phyloP scores from a whole-genome alignment of 208 protist species.

The Jaenimonas drosophilae region DNA sequence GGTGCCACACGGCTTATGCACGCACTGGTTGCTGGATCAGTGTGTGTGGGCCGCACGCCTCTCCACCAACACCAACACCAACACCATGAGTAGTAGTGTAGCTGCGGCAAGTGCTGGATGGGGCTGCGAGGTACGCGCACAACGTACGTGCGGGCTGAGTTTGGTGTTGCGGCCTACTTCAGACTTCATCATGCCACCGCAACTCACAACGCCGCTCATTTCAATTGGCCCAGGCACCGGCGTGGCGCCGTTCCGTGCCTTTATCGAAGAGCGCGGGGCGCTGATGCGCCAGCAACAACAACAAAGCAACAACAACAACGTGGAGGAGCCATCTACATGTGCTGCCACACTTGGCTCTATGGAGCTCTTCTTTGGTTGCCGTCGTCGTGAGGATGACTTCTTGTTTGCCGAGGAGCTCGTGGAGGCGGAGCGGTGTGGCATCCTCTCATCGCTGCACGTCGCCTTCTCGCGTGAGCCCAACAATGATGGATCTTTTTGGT shows the following conservation, averaged over 20 bases:
- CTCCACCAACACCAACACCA: not conserved
- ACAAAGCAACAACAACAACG: too few species aligned
- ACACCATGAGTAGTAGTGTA: too few species aligned
- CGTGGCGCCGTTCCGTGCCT: conserved; percentile 74
- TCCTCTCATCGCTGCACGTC: conserved; percentile 25
- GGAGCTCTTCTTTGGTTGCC: conserved; percentile 54
- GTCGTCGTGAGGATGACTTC: conserved; percentile 23
- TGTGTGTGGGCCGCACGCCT: conserved; percentile 17
- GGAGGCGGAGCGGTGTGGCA: conserved; percentile 14
- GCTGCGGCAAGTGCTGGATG: too few species aligned
- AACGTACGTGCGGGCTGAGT: conserved; percentile 13
- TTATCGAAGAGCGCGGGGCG: conserved; percentile 64
- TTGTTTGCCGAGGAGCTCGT: conserved; percentile 36
- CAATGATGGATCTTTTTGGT: conserved; percentile 38
- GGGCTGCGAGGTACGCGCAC: conserved; percentile 5
- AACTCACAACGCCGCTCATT: conserved; percentile 57
- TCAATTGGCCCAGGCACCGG: conserved; percentile 85
- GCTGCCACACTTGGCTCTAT: conserved; percentile 6
- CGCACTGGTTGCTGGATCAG: conserved; percentile 38
- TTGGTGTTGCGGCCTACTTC: conserved; percentile 23
- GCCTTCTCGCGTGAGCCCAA: conserved; percentile 55
- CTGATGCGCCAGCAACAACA: conserved; percentile 22
- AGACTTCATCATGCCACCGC: conserved; percentile 54
- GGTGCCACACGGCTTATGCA: conserved; percentile 53
- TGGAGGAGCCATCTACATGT: not conserved